phyloP scores from a whole-genome alignment of 2,329 filamentous ascomycete genomes.

The Microcyclospora tardicrescens region DNA sequence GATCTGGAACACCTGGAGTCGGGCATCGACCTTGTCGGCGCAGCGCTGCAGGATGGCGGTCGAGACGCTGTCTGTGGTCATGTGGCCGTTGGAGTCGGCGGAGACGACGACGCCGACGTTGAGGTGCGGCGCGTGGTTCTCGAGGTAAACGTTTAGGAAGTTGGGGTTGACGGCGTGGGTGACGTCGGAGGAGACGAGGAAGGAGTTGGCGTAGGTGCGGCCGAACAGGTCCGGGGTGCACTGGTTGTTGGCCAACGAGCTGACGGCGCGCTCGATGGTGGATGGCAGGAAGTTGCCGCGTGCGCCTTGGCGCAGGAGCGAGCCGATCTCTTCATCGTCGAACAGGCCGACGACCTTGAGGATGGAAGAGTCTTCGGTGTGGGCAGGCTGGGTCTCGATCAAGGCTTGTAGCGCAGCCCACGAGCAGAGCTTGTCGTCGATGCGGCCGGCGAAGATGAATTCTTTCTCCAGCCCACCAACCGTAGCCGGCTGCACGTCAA shows the following conservation, averaged over 20 bases:
- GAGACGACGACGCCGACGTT: conserved; percentile 77
- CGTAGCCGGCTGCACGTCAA: conserved; percentile 73
- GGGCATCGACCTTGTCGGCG: conserved; percentile 58
- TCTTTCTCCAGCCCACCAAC: conserved; percentile 79
- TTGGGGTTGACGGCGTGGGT: conserved; percentile 92
- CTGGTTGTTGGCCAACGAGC: conserved; percentile 42
- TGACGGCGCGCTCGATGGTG: conserved; percentile 68
- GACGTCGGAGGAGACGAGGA: conserved; percentile 85
- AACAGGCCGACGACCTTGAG: conserved; percentile 91
- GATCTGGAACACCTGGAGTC: conserved; percentile 84
- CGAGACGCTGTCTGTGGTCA: conserved; percentile 85
- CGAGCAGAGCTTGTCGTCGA: conserved; percentile 95
- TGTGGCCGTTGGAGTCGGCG: conserved; percentile 81
- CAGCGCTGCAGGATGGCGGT: conserved; percentile 67
- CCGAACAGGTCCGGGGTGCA: conserved; percentile 48
- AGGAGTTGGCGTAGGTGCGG: conserved; percentile 80
- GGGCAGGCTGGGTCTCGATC: conserved; percentile 45
- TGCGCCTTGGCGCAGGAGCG: conserved; percentile 78
- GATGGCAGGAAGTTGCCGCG: conserved; percentile 75
- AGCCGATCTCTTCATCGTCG: conserved; percentile 94
- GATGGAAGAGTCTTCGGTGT: conserved; percentile 43
- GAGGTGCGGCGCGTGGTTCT: conserved; percentile 72
- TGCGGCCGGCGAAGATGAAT: conserved; percentile 86
- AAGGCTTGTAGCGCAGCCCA: conserved; percentile 82
- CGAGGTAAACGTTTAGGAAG: conserved; percentile 71